These are phyloP conservation scores for Dipodascopsis uninucleata DNA, from an alignment of 805 yeast genomes.

Conservation along the genomic window DNA sequence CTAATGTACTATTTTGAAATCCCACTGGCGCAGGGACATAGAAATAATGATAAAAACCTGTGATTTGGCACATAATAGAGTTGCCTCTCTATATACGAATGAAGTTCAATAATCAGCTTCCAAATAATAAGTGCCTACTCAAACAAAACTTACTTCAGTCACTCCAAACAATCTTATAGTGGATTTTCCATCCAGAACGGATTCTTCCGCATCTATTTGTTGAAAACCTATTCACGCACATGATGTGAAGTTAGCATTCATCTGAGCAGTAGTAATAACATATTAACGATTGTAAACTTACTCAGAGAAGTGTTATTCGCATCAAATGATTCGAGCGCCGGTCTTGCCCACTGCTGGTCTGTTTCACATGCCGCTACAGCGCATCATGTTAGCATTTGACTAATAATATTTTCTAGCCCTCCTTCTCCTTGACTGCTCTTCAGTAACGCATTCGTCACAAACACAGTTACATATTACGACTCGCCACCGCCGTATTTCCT, in stretches of 20 bases:
- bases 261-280: neutral
- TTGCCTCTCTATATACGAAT: constrained; percentile 53
- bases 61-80: constrained; percentile 83
- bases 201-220: constrained; percentile 93
- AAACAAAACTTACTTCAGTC: constrained; percentile 43
- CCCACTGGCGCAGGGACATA: constrained; percentile 89
- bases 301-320: constrained; percentile 48
- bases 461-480: constrained; percentile 1
- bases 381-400: neutral
- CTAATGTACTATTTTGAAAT: constrained; percentile 55
- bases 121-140: neutral
- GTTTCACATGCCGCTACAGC: constrained; percentile 11
- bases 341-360: constrained; percentile 53
- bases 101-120: neutral
- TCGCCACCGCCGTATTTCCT: no score
- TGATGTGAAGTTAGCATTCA: neutral
- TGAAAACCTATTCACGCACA: constrained; percentile 54
- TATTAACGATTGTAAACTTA: constrained; percentile 3
- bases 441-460: no score
- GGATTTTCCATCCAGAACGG: constrained; percentile 53
- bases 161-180: constrained; percentile 86
- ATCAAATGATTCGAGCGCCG: constrained; percentile 48
- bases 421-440: no score
- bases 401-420: no score
- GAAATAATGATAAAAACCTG: constrained; percentile 84